phyloP scores from a whole-genome alignment of 768 basidiomycete species.

The Pleurotus tuber-regium region DNA sequence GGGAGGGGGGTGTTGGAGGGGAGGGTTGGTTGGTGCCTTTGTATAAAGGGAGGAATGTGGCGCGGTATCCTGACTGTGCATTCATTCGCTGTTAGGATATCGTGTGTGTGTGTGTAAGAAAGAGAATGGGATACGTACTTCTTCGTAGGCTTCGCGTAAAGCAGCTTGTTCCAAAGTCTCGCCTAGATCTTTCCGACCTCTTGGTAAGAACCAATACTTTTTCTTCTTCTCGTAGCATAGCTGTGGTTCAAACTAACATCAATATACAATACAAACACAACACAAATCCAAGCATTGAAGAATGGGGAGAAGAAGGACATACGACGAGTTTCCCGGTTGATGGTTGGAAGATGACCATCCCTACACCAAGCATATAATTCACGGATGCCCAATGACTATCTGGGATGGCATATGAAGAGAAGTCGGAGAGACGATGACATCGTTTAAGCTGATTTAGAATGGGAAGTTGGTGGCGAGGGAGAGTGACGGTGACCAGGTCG shows the following conservation, averaged over 20 bases:
- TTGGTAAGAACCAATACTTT: conserved; percentile 55
- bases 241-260: too few species aligned
- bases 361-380: conserved; percentile 58
- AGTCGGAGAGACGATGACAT: conserved; percentile 37
- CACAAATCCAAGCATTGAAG: too few species aligned
- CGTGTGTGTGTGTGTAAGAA: too few species aligned
- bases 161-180: conserved; percentile 60
- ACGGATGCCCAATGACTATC: conserved; percentile 43
- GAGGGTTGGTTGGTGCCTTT: conserved; percentile 39
- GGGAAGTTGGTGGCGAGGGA: too few species aligned
- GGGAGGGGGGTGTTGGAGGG: conserved; percentile 31
- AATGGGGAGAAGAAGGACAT: too few species aligned
- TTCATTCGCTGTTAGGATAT: too few species aligned
- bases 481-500: too few species aligned
- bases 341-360: conserved; percentile 66
- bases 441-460: too few species aligned
- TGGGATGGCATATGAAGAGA: conserved; percentile 40
- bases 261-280: too few species aligned
- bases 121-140: too few species aligned
- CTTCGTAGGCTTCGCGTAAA: conserved; percentile 65
- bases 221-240: conserved; percentile 32
- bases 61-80: conserved; percentile 47
- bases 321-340: conserved; percentile 52
- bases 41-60: conserved; percentile 42
- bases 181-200: conserved; percentile 64